Conservation (phyloP, 331 rosid genomes). For the Telfairia occidentalis region DNA sequence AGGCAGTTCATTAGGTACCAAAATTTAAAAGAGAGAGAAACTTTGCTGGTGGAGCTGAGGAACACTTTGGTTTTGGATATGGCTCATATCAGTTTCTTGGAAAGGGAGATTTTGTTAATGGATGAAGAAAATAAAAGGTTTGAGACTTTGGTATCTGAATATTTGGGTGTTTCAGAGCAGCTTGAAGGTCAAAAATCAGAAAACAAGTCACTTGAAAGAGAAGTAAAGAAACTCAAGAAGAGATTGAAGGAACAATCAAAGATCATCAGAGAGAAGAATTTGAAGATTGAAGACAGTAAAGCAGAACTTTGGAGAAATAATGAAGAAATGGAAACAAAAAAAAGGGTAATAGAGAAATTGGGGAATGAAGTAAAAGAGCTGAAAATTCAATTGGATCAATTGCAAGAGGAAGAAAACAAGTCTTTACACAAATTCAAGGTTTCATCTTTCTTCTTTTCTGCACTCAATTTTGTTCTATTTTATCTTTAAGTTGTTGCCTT, state of each 20-base stretch:
- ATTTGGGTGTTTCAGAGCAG: slow-evolving; percentile 24
- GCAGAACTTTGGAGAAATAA: slow-evolving; percentile 26
- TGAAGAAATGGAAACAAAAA: slow-evolving; percentile 29
- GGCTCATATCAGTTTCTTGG: slow-evolving; percentile 37
- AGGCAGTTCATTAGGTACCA: slow-evolving; percentile 35
- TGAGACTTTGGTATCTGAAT: slow-evolving; percentile 27
- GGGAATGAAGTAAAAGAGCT: slow-evolving; percentile 42
- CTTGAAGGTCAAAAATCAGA: slow-evolving; percentile 40
- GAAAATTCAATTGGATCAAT: slow-evolving; percentile 20
- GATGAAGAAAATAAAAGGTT: slow-evolving; percentile 33
- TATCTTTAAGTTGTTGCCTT: background rate
- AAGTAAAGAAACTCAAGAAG: slow-evolving; percentile 31
- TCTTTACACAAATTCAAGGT: slow-evolving; percentile 23
- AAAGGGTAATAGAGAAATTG: slow-evolving; percentile 20
- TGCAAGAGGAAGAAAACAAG: slow-evolving; percentile 38
- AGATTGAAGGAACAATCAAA: slow-evolving; percentile 32
- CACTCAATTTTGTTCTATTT: background rate
- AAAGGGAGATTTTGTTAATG: slow-evolving; percentile 33
- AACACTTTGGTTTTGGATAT: slow-evolving; percentile 35
- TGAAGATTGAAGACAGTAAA: slow-evolving; percentile 41
- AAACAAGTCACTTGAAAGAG: slow-evolving; percentile 32
- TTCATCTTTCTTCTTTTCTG: background rate
- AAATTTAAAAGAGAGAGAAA: slow-evolving; percentile 50
- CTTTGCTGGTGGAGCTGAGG: slow-evolving; percentile 28
- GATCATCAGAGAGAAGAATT: slow-evolving; percentile 25